These are phyloP conservation scores for Ophiognomonia clavigignenti-juglandacearum DNA, from an alignment of 2,329 filamentous ascomycete species.

Conservation along the genomic window DNA sequence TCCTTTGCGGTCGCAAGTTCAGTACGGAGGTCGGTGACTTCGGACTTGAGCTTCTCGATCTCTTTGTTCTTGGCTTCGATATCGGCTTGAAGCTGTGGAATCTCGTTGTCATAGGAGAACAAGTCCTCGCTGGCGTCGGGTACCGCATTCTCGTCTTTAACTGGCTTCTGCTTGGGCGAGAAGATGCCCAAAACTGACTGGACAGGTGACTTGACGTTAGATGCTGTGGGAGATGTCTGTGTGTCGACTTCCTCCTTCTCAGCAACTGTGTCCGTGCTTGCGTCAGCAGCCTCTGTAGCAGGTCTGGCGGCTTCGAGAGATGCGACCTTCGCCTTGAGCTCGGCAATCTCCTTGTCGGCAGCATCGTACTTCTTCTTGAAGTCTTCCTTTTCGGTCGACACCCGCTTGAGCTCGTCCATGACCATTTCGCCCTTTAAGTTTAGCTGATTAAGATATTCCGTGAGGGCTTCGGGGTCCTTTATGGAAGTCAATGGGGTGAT, in stretches of 20 bases:
- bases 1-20: constrained; percentile 70
- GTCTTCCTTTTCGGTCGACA: constrained; percentile 76
- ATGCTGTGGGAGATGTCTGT: constrained; percentile 20
- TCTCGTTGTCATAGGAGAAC: constrained; percentile 88
- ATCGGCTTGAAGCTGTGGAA: constrained; percentile 74
- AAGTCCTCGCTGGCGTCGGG: constrained; percentile 60
- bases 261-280: constrained; percentile 20
- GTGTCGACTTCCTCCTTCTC: constrained; percentile 22
- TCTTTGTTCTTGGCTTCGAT: constrained; percentile 65
- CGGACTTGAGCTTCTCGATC: constrained; percentile 63
- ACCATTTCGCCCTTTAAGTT: constrained; percentile 87
- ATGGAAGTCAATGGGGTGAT: constrained; percentile 90
- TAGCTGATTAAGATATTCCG: constrained; percentile 86
- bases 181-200: constrained; percentile 44
- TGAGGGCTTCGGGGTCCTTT: constrained; percentile 73
- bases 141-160: constrained; percentile 26
- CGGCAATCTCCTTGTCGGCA: constrained; percentile 28
- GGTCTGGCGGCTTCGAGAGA: constrained; percentile 33
- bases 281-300: constrained; percentile 20
- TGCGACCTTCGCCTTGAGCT: constrained; percentile 50
- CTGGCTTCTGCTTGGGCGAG: constrained; percentile 40
- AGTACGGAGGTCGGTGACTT: constrained; percentile 63
- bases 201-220: constrained; percentile 39
- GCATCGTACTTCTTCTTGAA: constrained; percentile 73
- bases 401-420: constrained; percentile 84